Base-by-base conservation (phyloP, 768 basidiomycete genomes). In the Dioszegia aurantiaca region DNA sequence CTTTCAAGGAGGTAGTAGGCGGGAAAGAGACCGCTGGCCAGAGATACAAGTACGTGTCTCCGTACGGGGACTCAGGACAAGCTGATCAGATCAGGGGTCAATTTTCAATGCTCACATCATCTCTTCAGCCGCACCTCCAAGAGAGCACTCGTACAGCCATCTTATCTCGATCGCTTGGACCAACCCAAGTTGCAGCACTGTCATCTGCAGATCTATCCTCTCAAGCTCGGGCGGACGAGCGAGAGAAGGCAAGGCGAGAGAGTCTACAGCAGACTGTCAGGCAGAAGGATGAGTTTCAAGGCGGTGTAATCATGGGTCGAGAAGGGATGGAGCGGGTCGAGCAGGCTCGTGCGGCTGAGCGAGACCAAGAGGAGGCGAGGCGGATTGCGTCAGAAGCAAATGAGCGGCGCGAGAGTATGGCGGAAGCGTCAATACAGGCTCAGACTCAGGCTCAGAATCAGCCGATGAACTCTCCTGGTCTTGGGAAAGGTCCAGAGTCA, bases 1-100 rank as follows among this genome's bases (percentile, higher is more conserved):
- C 56, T n/a, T 70, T 70, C 55, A 73, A 70, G 49, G 71, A 76
- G 43, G 52, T 59, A 14, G 56, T 55, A 11, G 58, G 44, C 26
- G 75, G 71, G 4, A 76, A 76, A 51, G 64, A 64, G 11, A 57
- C 54, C 23, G 61, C 69, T 6, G 71, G 68, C 16, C 59, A 42
- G 3, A 58, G 62, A 37, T 76, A 76, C 59, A 76, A 74, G 75
- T 73, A n/a, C n/a, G n/a, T n/a, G n/a, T n/a, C n/a, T n/a, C n/a
- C n/a, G n/a, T n/a, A n/a, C n/a, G n/a, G n/a, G n/a, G n/a, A n/a
- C n/a, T 11, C 21, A 46, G 8, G 8, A 27, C 27, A 31, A 26
- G 30, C n/a, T 23, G 55, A 30, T 48, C 33, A 56, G 19, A 8
- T 30, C 42, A 76, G 75, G 54, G 54, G 66, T 16, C 73, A 74